Base-by-base conservation (phyloP, 2,329 filamentous ascomycete species). In the Colletotrichum coccodes region DNA sequence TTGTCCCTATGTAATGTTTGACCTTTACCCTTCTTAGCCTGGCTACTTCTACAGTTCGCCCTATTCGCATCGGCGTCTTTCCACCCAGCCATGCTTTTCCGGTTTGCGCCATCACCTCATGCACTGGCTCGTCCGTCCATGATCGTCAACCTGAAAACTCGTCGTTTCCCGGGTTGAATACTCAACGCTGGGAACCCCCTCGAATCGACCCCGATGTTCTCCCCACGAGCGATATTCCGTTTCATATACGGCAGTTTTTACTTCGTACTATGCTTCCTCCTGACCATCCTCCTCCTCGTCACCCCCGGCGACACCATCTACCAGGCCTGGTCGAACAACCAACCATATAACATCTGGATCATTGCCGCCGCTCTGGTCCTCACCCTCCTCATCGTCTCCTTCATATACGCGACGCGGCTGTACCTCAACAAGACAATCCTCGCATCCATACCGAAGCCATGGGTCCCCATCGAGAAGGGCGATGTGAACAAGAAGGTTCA, bases 401-500 rank as follows among this genome's bases (percentile, higher is more conserved):
- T 97, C 74, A 89, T 98, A 75, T 98, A 97, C 79, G 87, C 91
- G 63, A 89, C 90, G 60, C 87, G 96, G n/a, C 87, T 98, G 23
- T 98, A 95, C 80, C 93, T 95, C 60, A 97, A 94, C 75, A 90
- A 93, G 71, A 92, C 87, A 52, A 90, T 93, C 9, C 86, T 98
- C 9, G 89, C 91, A 21, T 91, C 89, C 4, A 97, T 99, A 68
- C 96, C 96, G 1, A 96, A 95, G 79, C 84, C 89, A 61, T 97
- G 93, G 87, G 88, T 97, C 18, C 95, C 95, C 0, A 86, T 97
- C 71, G 94, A 96, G 73, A 93, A 94, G 77, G 92, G 92, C 72
- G 94, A 98, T 77, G 88, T 98, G 50, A 89, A 88, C 50, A 91
- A 90, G 72, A 86, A 87, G 63, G 94, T 98, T 44, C 86, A 93